Percentiles rank a stretch among this genome's conserved stretches.
Evolutionary conservation across 371 early-diverging fungal genomes (phyloP).

Genomic region (Rhizomucor miehei): DNA sequence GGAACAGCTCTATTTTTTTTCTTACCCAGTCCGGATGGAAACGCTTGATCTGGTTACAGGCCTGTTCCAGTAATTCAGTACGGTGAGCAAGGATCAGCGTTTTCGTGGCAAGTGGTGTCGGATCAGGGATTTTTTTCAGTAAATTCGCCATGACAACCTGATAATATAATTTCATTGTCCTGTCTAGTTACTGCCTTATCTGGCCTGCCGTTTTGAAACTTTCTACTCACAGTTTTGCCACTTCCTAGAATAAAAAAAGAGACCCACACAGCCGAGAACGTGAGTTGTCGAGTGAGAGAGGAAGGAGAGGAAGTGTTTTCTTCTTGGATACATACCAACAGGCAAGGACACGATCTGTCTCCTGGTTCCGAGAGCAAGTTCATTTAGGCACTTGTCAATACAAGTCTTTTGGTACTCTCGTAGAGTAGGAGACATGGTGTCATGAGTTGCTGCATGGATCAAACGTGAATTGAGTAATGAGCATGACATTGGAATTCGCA

Average conservation of each 20-base stretch:
- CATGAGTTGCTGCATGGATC: too few relatives aligned
- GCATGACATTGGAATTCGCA: too few relatives aligned
- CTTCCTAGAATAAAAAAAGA: constrained; percentile 54
- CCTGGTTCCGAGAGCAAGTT: constrained; percentile 48
- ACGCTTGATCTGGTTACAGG: constrained; percentile 60
- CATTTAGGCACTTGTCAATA: constrained; percentile 58
- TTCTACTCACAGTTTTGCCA: constrained; percentile 75
- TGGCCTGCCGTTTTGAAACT: neutral
- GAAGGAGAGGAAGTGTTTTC: too few relatives aligned
- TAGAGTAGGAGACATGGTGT: constrained; percentile 11
- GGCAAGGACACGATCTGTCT: constrained; percentile 81
- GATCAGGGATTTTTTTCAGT: constrained; percentile 64
- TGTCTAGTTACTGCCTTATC: neutral
- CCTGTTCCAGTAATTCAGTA: constrained; percentile 83
- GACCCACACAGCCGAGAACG: too few relatives aligned
- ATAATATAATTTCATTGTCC: neutral
- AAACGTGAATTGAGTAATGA: too few relatives aligned
- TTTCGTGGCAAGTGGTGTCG: constrained; percentile 67
- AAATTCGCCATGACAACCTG: constrained; percentile 84
- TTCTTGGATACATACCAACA: constrained; percentile 49
- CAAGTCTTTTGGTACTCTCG: constrained; percentile 85
- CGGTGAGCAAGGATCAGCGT: constrained; percentile 85
- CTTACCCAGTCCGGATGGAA: constrained; percentile 55
- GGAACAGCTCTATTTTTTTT: too few relatives aligned
- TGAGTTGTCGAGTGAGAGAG: too few relatives aligned